Conservation (phyloP, 768 basidiomycete genomes). For the Leccinum aurantiacum region DNA sequence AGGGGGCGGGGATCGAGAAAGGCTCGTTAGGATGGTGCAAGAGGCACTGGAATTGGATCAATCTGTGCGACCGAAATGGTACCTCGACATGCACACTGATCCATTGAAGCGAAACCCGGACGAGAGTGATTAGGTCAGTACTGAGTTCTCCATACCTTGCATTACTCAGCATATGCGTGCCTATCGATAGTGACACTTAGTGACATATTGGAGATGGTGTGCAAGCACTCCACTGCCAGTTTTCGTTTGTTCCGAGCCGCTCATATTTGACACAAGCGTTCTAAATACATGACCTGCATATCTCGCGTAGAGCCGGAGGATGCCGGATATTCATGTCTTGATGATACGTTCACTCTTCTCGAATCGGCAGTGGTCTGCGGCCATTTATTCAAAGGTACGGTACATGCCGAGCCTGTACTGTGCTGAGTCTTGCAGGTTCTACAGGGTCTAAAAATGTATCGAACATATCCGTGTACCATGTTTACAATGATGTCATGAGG, state of each 20-base stretch:
- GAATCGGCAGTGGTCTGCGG: neutral
- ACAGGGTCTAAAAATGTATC: neutral
- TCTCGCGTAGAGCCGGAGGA: too few relatives aligned
- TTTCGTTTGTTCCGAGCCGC: neutral
- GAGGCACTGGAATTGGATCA: neutral
- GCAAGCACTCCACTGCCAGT: neutral
- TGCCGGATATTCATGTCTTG: neutral
- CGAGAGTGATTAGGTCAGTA: neutral
- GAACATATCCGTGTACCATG: neutral
- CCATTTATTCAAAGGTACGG: neutral
- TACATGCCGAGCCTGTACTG: neutral
- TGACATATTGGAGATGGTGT: neutral
- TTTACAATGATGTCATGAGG: neutral
- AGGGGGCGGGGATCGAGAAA: neutral
- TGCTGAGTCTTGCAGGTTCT: neutral
- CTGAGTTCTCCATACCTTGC: neutral
- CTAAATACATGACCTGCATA: neutral
- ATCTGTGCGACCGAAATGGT: neutral
- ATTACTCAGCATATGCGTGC: neutral
- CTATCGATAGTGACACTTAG: neutral
- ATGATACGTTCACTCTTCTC: neutral
- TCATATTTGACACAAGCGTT: neutral
- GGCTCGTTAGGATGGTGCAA: neutral
- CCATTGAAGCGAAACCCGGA: neutral
- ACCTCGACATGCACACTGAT: neutral